Base-by-base conservation (phyloP, 2,329 filamentous ascomycete species). In the Pseudogymnoascus sp. region DNA sequence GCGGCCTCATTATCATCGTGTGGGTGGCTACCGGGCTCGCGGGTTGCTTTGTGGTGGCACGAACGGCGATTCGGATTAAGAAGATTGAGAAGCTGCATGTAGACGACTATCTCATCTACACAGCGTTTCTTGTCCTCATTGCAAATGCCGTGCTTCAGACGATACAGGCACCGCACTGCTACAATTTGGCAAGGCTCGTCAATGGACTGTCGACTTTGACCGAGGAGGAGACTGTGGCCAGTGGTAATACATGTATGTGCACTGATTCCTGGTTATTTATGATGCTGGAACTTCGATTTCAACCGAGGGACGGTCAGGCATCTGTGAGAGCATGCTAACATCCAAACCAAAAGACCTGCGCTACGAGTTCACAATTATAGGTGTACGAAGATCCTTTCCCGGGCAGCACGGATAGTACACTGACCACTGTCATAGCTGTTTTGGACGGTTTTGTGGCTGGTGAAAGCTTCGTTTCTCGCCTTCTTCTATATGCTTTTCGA, bases 381-480 rank as follows among this genome's bases (percentile, higher is more conserved):
- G 41, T 15, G 41, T 47, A 47, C 12, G 22, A 9, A n/a, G n/a
- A 9, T 15, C 41, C 41, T 28, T 5, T 14, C 7, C 12, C 6
- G 5, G 41, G 3, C 7, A 9, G 22, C 41, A 28, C 14, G 14
- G 12, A 28, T 28, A 3, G 41, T n/a, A 20, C 15, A 28, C 41
- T 47, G 41, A 47, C 22, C 18, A 6, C 5, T 7, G n/a, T 22
- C 22, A 25, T 25, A 53, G 43, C 28, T 53, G 28, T 61, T 61
- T 20, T 61, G 41, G 59, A 61, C 38, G n/a, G 35, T 47, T 28
- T 20, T 61, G 33, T 61, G 59, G 59, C 33, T 47, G n/a, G 59
- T 58, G 8, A 61, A 61, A 36, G 59, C 59, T 14, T 61, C 59
- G 8, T 61, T 61, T 28, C 53, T 61, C 7, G 28, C 41, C 35